phyloP scores from a whole-genome alignment of 2,329 filamentous ascomycete genomes.

The Ophiostoma perfectum region DNA sequence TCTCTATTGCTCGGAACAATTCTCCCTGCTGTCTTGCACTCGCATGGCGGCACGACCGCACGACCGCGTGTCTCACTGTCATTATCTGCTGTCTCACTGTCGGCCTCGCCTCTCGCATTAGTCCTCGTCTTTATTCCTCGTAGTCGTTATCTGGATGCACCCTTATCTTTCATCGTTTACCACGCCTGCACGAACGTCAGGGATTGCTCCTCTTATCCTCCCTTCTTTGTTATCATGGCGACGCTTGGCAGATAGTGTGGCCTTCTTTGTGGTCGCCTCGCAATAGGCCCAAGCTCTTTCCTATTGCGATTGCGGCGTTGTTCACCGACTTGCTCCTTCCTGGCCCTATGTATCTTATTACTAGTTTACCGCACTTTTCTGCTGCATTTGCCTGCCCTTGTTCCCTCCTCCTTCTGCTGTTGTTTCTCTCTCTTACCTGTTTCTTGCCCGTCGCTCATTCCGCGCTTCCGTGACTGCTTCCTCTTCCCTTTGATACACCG shows the following conservation, averaged over 20 bases:
- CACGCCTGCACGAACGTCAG: too few species aligned
- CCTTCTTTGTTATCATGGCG: too few species aligned
- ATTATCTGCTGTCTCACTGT: background rate
- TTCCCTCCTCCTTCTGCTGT: background rate
- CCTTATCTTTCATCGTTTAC: too few species aligned
- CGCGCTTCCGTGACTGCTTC: background rate
- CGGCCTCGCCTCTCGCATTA: background rate
- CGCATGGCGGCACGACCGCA: background rate
- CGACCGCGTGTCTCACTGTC: background rate
- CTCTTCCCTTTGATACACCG: background rate
- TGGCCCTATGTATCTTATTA: background rate
- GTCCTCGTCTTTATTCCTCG: too few species aligned
- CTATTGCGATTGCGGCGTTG: slow-evolving; percentile 6
- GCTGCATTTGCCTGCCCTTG: background rate
- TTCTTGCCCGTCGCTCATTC: background rate
- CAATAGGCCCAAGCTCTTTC: background rate
- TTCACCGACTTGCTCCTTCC: background rate
- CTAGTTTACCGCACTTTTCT: background rate
- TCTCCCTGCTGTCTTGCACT: background rate
- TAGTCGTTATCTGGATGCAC: too few species aligned
- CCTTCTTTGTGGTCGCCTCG: background rate
- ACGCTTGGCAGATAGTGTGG: background rate
- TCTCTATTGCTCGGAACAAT: background rate
- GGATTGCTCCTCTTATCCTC: too few species aligned
- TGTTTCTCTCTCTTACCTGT: background rate